Base-by-base conservation (phyloP, 2,329 filamentous ascomycete species). In the Talaromyces sp. region DNA sequence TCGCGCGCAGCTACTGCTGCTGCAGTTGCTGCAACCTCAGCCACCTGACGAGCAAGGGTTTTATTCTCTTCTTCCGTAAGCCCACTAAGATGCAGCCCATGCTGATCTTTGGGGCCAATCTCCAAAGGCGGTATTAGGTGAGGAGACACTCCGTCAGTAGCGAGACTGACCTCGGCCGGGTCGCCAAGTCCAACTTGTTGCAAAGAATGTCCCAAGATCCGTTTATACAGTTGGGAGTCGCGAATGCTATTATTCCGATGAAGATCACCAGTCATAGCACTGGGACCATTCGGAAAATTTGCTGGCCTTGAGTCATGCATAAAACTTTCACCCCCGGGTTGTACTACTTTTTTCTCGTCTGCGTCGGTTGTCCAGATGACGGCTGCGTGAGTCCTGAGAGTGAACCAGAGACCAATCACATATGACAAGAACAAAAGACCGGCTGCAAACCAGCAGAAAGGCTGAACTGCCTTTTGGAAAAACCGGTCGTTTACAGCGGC, bases 351-450 rank as follows among this genome's bases (percentile, higher is more conserved):
- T 76, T 91, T 92, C 75, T 92, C 89, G 43, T 92, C 89, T 2
- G 82, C 72, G 63, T 97, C 92, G 9, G 84, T 88, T 68, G 92
- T 94, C 94, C 94, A 99, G 65, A 99, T 99, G 52, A 97, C 89
- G 4, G 95, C 92, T 3, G 94, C 94, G 72, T 99, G 94, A 0
- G 94, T 99, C 64, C 94, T 85, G 21, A 99, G 83, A 0, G 94
- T 99, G 75, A 99, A 99, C 82, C 94, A 91, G 14, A 99, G 81
- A 26, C 94, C 94, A 62, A 97, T 94, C 38, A 94, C 81, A 72
- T 99, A 99, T 0, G 92, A 95, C 29, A 96, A 79, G 77, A 99
- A 97, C 14, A 99, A 81, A 70, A 95, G 83, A 3, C 88, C 77
- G 0, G 94, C 91, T 4, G 91, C 89, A 69, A 96, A 85, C 81